Conservation (phyloP, 2,329 filamentous ascomycete species). For the Talaromyces atroroseus region DNA sequence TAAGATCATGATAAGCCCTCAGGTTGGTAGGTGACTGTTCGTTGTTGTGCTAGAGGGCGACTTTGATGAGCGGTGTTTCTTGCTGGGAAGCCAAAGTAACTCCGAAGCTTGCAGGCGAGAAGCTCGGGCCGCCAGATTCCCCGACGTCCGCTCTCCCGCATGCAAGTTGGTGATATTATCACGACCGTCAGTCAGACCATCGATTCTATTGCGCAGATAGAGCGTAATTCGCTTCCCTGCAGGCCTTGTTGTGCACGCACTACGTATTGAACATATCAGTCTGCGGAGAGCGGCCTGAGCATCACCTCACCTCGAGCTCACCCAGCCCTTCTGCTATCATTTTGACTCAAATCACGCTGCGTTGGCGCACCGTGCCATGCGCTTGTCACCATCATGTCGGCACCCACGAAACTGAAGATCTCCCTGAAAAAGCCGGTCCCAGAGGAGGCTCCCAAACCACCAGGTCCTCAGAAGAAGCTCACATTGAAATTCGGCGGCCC, state of each 20-base stretch:
- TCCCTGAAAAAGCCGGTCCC: slow-evolving; percentile 32
- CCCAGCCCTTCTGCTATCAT: neutral
- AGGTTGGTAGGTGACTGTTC: neutral
- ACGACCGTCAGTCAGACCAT: too few relatives aligned
- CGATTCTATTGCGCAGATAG: too few relatives aligned
- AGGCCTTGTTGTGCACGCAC: too few relatives aligned
- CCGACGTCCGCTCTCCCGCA: too few relatives aligned
- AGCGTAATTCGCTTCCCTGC: too few relatives aligned
- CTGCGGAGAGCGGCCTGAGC: too few relatives aligned
- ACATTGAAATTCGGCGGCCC: slow-evolving; percentile 35
- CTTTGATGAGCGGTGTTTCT: too few relatives aligned
- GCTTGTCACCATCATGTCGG: slow-evolving; percentile 28
- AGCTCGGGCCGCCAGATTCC: slow-evolving; percentile 13
- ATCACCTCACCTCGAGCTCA: neutral
- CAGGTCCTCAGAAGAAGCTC: slow-evolving; percentile 32
- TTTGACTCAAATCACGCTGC: neutral
- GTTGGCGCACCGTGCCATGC: neutral
- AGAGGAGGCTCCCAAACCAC: slow-evolving; percentile 19
- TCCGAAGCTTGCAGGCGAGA: neutral
- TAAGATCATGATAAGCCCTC: slow-evolving; percentile 6
- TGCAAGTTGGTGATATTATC: too few relatives aligned
- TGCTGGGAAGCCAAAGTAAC: neutral
- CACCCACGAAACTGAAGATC: slow-evolving; percentile 36
- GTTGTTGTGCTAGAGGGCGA: neutral
- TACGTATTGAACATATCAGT: too few relatives aligned